These are phyloP conservation scores for Eucalyptus victrix DNA, from an alignment of 345 rosid genomes.

Conservation along the genomic window DNA sequence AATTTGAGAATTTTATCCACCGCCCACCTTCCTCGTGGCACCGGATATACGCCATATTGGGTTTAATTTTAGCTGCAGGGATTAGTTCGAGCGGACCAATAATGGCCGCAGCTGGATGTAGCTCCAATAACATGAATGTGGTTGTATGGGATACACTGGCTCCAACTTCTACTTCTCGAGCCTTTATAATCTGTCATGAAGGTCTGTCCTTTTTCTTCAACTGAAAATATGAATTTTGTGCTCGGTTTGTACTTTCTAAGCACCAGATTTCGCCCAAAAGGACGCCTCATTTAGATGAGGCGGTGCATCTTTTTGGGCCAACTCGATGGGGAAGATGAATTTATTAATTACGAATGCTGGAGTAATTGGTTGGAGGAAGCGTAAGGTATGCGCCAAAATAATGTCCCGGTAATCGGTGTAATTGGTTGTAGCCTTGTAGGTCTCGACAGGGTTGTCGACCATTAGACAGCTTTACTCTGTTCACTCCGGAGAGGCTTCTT, in stretches of 20 bases:
- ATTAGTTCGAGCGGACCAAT: slow-evolving; percentile 78
- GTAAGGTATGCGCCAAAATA: neutral
- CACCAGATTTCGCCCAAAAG: neutral
- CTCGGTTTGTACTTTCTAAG: neutral
- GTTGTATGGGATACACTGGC: slow-evolving; percentile 89
- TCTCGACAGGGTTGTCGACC: neutral
- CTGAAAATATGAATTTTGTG: neutral
- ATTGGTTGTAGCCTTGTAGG: no score
- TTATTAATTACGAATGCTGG: neutral
- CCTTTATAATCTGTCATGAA: slow-evolving; percentile 78
- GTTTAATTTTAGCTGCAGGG: neutral
- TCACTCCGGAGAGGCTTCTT: neutral
- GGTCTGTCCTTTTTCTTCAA: slow-evolving; percentile 21
- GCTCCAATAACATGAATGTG: slow-evolving; percentile 65
- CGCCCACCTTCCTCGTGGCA: neutral
- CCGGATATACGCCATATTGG: neutral
- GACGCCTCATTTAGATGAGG: neutral
- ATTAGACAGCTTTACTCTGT: neutral
- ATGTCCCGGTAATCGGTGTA: neutral
- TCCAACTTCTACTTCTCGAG: slow-evolving; percentile 71
- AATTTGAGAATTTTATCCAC: neutral
- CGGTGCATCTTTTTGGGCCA: neutral
- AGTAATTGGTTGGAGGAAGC: neutral
- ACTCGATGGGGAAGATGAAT: neutral
- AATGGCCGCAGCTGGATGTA: slow-evolving; percentile 72